Evolutionary conservation across 192 early-diverging fungal genomes (phyloP).

Genomic region (Coemansia sp.): DNA sequence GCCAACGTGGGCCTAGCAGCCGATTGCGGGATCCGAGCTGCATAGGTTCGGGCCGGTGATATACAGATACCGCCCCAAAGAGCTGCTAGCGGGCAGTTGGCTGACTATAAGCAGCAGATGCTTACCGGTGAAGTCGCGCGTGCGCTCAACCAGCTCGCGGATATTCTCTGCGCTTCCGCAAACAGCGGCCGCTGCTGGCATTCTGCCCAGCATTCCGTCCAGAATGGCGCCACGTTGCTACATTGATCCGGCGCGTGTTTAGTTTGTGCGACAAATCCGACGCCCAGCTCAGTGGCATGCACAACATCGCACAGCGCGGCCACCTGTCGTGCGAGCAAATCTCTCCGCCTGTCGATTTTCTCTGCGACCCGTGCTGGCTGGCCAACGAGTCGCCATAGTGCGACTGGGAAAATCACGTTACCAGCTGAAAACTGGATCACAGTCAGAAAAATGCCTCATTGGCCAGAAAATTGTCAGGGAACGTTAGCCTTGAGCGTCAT

Average conservation of each 20-base stretch:
- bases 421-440: neutral
- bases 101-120: neutral
- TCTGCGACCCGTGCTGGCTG: constrained; percentile 6
- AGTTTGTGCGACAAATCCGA: neutral
- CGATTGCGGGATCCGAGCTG: too few relatives aligned
- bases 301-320: too few relatives aligned
- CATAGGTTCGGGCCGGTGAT: neutral
- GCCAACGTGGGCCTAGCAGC: neutral
- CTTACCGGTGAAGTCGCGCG: constrained; percentile 52
- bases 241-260: neutral
- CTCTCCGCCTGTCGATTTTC: too few relatives aligned
- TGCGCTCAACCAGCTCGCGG: constrained; percentile 41
- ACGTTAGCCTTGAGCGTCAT: neutral
- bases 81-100: neutral
- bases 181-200: constrained; percentile 49
- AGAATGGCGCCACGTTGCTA: constrained; percentile 59
- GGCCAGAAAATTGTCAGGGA: neutral
- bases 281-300: neutral
- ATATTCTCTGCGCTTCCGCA: constrained; percentile 35
- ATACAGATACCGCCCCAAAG: neutral
- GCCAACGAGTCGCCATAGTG: neutral
- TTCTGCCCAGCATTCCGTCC: constrained; percentile 54
- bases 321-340: too few relatives aligned
- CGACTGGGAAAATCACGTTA: neutral
- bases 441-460: neutral